A percentile compares a stretch with the other conserved stretches of the same genome.
phyloP scores from a whole-genome alignment of 192 early-diverging fungal species.

The Entophlyctis luteolus region DNA sequence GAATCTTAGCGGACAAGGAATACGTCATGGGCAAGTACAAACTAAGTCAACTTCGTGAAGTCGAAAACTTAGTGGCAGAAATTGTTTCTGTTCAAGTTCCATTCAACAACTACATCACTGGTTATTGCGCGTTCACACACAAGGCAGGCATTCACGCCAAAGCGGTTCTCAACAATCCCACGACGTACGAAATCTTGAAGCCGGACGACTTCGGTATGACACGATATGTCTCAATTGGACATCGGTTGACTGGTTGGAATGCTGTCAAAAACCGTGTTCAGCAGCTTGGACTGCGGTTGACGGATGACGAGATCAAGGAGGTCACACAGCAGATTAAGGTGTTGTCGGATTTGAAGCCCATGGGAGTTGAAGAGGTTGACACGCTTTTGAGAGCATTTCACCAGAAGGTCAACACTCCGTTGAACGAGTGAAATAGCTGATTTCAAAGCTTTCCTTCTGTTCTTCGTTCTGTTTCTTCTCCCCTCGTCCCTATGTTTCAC shows the following conservation, averaged over 20 bases:
- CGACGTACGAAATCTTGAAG: constrained; percentile 96
- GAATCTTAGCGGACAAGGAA: constrained; percentile 66
- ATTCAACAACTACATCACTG: constrained; percentile 99
- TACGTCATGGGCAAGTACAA: constrained; percentile 93
- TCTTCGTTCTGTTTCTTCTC: too few species aligned
- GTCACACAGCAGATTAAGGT: constrained; percentile 93
- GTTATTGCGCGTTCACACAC: constrained; percentile 98
- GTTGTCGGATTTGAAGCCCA: constrained; percentile 88
- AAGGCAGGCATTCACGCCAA: constrained; percentile 99
- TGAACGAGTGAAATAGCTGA: too few species aligned
- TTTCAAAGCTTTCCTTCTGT: too few species aligned
- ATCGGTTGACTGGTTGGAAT: constrained; percentile 97
- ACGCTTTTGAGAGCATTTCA: constrained; percentile 73
- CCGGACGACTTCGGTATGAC: constrained; percentile 99
- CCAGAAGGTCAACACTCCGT: constrained; percentile 32
- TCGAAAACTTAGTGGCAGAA: constrained; percentile 96
- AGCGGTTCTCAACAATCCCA: constrained; percentile 98
- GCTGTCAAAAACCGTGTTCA: constrained; percentile 98
- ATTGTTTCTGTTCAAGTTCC: constrained; percentile 92
- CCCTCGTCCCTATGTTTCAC: too few species aligned
- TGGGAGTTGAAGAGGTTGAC: constrained; percentile 92
- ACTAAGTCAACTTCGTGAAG: constrained; percentile 83
- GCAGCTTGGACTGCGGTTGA: constrained; percentile 77
- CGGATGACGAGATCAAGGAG: constrained; percentile 85
- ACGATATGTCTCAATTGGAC: constrained; percentile 93